phyloP scores from a whole-genome alignment of 106 monocot species.

The Iris macrosiphon region DNA sequence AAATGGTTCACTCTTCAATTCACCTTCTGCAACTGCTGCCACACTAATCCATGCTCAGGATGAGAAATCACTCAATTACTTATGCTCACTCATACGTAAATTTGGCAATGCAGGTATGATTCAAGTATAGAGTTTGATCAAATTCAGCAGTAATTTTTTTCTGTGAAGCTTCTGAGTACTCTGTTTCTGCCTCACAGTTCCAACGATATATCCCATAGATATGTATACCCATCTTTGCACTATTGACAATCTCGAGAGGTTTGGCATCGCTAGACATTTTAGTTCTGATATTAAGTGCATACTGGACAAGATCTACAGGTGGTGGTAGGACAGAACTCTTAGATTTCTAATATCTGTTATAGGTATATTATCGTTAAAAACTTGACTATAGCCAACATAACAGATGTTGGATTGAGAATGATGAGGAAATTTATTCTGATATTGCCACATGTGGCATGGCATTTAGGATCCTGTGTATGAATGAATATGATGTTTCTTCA shows the following conservation, averaged over 20 bases:
- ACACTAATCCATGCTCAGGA: slow-evolving; percentile 31
- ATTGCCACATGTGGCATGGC: slow-evolving; percentile 61
- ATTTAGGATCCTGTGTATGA: slow-evolving; percentile 75
- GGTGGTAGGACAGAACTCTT: too few relatives aligned
- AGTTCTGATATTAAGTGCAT: slow-evolving; percentile 44
- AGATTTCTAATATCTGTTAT: neutral
- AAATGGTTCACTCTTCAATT: slow-evolving; percentile 90
- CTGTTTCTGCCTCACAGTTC: slow-evolving; percentile 43
- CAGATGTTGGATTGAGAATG: slow-evolving; percentile 71
- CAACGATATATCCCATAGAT: slow-evolving; percentile 52
- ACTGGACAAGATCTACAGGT: slow-evolving; percentile 76
- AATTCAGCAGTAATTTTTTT: neutral
- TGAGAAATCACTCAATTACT: slow-evolving; percentile 53
- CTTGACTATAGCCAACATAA: slow-evolving; percentile 15
- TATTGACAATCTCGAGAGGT: slow-evolving; percentile 60
- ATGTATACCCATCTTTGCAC: slow-evolving; percentile 41
- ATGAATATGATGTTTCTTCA: slow-evolving; percentile 80
- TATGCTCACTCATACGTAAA: slow-evolving; percentile 30
- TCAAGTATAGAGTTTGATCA: too few relatives aligned
- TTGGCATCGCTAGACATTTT: slow-evolving; percentile 67
- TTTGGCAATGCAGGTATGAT: slow-evolving; percentile 85
- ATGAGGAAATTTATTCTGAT: slow-evolving; percentile 65
- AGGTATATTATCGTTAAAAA: neutral
- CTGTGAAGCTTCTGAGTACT: neutral
- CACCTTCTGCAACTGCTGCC: slow-evolving; percentile 83